Evolutionary conservation across 2,329 filamentous ascomycete genomes (phyloP), one percentile per base, ranked within the genome.

Genomic region (Fusarium falciforme): DNA sequence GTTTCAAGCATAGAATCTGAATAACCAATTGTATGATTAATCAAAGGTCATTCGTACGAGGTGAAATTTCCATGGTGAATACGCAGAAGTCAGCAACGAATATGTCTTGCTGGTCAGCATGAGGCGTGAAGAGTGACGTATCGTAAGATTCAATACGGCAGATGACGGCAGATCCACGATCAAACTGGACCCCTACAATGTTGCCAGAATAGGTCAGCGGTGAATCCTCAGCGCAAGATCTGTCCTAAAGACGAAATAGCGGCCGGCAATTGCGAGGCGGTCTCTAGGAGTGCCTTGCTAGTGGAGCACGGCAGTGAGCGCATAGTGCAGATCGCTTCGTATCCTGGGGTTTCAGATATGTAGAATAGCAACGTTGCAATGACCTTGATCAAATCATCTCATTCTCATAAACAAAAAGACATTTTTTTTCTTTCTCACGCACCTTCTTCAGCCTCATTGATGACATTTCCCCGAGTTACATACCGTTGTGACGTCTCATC

Each of bases 1-100:
- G 71, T 77, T 76, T 70, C 66, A 35, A 67, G 57, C 64, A 68
- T 63, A 74, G 60, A 74, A 69, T 73, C 27, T 59, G 55, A 66
- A 38, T 58, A 52, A 42, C 40, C n/a, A 42, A 47, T 7, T 47
- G 42, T 25, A 47, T 47, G 20, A 47, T 47, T 27, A 47, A 47
- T 47, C 12, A 47, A 47, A 1, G 22, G 14, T 47, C 22, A 47
- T 47, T 25, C 42, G 42, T 25, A 47, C n/a, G n/a, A 42, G 9
- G 36, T 40, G 38, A 40, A 38, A 17, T 17, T n/a, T 10, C 16
- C 4, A 38, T 17, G 8, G 38, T 40, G 38, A 40, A 40, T 11
- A 42, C 22, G 14, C 14, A 25, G 5, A 44, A 4, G 42, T 44
- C 42, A 44, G 42, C 42, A 44, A 44, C 5, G 7, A 22, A 44